phyloP scores from a whole-genome alignment of 2,329 filamentous ascomycete species.

The Penicillium sp. region DNA sequence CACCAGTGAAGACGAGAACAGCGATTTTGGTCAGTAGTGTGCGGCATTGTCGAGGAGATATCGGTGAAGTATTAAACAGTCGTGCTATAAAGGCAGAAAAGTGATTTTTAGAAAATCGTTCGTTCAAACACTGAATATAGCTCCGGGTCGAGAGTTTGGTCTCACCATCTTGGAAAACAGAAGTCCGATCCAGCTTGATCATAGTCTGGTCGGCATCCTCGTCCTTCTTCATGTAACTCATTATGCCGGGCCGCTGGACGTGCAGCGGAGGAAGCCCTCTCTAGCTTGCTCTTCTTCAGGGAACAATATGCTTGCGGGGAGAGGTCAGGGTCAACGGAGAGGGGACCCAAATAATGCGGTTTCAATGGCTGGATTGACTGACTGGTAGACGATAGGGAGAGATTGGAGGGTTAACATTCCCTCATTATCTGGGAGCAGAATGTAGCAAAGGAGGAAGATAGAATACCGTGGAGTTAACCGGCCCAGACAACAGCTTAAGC shows the following conservation, averaged over 20 bases:
- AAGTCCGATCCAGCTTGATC: constrained; percentile 96
- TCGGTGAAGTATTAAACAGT: constrained; percentile 95
- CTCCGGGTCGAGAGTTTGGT: constrained; percentile 3
- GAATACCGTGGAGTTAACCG: constrained; percentile 22
- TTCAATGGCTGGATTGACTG: constrained; percentile 22
- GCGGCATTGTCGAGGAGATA: constrained; percentile 95
- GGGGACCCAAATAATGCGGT: constrained; percentile 31
- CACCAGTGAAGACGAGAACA: constrained; percentile 92
- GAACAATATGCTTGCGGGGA: constrained; percentile 22
- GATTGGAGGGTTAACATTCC: constrained; percentile 33
- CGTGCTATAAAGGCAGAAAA: constrained; percentile 66
- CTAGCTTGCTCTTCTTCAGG: constrained; percentile 20
- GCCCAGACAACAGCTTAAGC: constrained; percentile 25
- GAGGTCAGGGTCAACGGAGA: constrained; percentile 31
- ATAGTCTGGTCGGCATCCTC: constrained; percentile 93
- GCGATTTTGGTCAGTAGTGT: constrained; percentile 97
- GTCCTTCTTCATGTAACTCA: constrained; percentile 99
- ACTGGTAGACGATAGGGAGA: constrained; percentile 29
- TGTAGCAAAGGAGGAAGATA: constrained; percentile 15
- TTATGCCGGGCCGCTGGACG: constrained; percentile 50
- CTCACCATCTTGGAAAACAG: constrained; percentile 97
- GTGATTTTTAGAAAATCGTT: constrained; percentile 26
- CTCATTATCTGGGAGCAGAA: constrained; percentile 33
- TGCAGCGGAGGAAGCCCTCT: constrained; percentile 31
- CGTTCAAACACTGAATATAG: constrained; percentile 13